These are phyloP conservation scores for Gnaphalium uliginosum DNA, from an alignment of 129 eudicot species.

Conservation along the genomic window DNA sequence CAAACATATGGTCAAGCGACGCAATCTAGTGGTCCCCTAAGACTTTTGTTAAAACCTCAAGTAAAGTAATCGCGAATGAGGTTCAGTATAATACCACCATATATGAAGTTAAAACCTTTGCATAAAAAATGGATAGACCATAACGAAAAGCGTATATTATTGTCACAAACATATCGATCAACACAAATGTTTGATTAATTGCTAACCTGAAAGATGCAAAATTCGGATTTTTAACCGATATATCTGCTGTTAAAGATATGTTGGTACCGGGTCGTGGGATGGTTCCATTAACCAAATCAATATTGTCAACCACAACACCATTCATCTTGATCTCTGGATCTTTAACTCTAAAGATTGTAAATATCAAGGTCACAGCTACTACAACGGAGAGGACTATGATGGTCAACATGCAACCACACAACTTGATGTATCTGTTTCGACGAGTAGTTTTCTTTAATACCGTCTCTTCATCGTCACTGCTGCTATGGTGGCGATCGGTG, in stretches of 20 bases:
- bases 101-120: too few relatives aligned
- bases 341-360: slow-evolving; percentile 62
- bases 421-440: slow-evolving; percentile 34
- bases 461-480: slow-evolving; percentile 28
- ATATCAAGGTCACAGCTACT: slow-evolving; percentile 45
- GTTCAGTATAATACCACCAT: too few relatives aligned
- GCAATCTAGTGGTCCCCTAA: too few relatives aligned
- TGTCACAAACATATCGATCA: too few relatives aligned
- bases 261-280: slow-evolving; percentile 49
- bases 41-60: too few relatives aligned
- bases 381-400: slow-evolving; percentile 34
- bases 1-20: too few relatives aligned
- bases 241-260: slow-evolving; percentile 55
- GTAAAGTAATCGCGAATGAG: too few relatives aligned
- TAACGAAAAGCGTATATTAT: too few relatives aligned
- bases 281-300: slow-evolving; percentile 32
- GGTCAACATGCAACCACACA: slow-evolving; percentile 32
- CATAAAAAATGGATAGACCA: too few relatives aligned
- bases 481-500: slow-evolving; percentile 35
- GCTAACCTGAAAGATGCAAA: slow-evolving; percentile 56
- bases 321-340: slow-evolving; percentile 60
- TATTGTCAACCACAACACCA: slow-evolving; percentile 33
- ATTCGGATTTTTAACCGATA: slow-evolving; percentile 83
- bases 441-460: slow-evolving; percentile 2
- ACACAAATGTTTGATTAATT: too few relatives aligned